A percentile compares a stretch with the other conserved stretches of the same genome.
Evolutionary conservation across 805 yeast species (phyloP).

Genomic region (Metschnikowia lunata): DNA sequence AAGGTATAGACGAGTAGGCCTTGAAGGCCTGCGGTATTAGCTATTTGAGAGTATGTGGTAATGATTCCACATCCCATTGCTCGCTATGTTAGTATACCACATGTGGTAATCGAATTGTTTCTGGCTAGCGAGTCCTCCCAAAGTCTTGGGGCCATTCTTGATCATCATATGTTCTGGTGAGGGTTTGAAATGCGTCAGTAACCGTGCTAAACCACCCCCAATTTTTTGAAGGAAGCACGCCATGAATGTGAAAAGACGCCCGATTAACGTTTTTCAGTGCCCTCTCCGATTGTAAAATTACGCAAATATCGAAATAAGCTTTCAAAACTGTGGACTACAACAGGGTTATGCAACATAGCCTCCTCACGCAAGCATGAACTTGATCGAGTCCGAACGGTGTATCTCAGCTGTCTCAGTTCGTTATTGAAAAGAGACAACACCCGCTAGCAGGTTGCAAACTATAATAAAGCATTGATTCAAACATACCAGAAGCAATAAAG

Average conservation of each 20-base stretch:
- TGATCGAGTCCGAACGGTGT: slow-evolving; percentile 79
- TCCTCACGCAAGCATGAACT: slow-evolving; percentile 83
- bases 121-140: neutral
- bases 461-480: neutral
- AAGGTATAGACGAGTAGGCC: slow-evolving; percentile 79
- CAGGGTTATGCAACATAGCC: slow-evolving; percentile 18
- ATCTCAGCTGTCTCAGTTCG: slow-evolving; percentile 52
- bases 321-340: neutral
- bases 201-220: too few species aligned
- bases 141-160: neutral
- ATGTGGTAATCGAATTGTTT: neutral
- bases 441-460: slow-evolving; percentile 34
- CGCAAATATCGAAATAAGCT: too few species aligned
- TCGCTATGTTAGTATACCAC: slow-evolving; percentile 22
- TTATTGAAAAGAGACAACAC: slow-evolving; percentile 35
- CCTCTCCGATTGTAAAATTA: too few species aligned
- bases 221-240: too few species aligned
- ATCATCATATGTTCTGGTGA: too few species aligned
- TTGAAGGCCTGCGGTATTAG: slow-evolving; percentile 80
- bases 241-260: too few species aligned
- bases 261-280: too few species aligned
- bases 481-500: slow-evolving; percentile 84
- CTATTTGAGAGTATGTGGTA: slow-evolving; percentile 82
- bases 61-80: slow-evolving; percentile 89
- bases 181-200: too few species aligned